A percentile compares a stretch with the other conserved stretches of the same genome.
These are phyloP conservation scores for Talaromyces islandicus DNA, from an alignment of 2,329 filamentous ascomycete genomes.

Conservation along the genomic window DNA sequence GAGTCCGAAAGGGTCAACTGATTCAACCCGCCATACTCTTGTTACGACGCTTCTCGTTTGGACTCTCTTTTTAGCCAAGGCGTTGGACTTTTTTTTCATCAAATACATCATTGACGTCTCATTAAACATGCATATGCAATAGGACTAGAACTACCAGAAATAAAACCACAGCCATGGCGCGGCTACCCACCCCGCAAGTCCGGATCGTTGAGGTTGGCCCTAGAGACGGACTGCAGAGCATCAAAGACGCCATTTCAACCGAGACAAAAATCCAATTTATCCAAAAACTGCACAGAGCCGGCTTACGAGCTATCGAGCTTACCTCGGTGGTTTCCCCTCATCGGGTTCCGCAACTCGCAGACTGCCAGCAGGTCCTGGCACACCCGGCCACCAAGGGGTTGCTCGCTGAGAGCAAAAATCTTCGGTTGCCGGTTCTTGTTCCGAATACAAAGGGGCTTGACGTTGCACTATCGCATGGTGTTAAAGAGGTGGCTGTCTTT, in stretches of 20 bases:
- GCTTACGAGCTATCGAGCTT: slow-evolving; percentile 68
- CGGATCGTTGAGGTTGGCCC: slow-evolving; percentile 77
- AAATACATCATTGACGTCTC: too few relatives aligned
- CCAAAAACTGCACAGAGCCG: slow-evolving; percentile 60
- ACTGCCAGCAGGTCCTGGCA: slow-evolving; percentile 21
- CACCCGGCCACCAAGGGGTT: slow-evolving; percentile 50
- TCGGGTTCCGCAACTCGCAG: slow-evolving; percentile 71
- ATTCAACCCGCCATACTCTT: not conserved
- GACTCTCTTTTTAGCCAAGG: not conserved
- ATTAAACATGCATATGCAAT: not conserved
- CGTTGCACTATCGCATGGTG: slow-evolving; percentile 47
- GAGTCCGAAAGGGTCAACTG: not conserved
- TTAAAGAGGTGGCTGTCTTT: slow-evolving; percentile 37
- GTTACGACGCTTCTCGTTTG: not conserved
- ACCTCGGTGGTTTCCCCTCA: slow-evolving; percentile 78
- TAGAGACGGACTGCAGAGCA: slow-evolving; percentile 81
- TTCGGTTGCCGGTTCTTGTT: slow-evolving; percentile 33
- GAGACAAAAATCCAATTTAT: slow-evolving; percentile 73
- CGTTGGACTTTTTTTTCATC: too few relatives aligned
- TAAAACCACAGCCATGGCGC: not conserved
- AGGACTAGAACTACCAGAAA: not conserved
- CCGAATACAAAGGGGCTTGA: slow-evolving; percentile 44
- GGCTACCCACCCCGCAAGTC: slow-evolving; percentile 22
- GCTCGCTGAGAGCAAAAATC: not conserved
- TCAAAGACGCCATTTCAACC: slow-evolving; percentile 64